A percentile compares a stretch with the other conserved stretches of the same genome.
These are phyloP conservation scores for Silene uniflora DNA, from an alignment of 148 eudicot species.

Conservation along the genomic window DNA sequence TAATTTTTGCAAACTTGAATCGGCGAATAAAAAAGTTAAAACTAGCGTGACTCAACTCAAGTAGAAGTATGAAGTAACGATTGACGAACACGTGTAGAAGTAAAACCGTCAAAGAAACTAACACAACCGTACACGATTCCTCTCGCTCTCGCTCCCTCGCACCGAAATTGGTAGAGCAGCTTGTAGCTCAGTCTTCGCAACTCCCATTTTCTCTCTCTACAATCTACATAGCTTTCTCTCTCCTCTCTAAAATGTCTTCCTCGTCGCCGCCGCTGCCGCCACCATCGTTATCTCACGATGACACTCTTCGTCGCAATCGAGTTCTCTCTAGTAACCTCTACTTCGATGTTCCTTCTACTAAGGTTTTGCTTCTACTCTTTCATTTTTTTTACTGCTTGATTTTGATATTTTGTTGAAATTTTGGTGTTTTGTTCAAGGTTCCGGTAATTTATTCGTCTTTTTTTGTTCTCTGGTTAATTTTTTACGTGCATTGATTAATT, in stretches of 20 bases:
- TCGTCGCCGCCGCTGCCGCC: neutral
- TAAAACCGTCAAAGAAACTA: neutral
- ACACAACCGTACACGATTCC: neutral
- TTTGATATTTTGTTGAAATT: too few species aligned
- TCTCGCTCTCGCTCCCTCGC: neutral
- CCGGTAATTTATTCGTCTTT: neutral
- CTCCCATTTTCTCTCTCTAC: constrained; percentile 9
- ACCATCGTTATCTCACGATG: constrained; percentile 19
- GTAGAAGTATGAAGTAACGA: too few species aligned
- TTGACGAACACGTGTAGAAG: neutral
- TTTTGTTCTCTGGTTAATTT: neutral
- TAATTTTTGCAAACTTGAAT: too few species aligned
- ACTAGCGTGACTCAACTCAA: too few species aligned
- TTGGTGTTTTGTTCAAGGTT: neutral
- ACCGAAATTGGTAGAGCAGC: neutral
- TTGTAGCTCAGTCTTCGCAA: neutral
- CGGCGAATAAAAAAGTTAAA: too few species aligned
- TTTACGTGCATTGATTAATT: neutral
- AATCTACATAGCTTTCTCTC: neutral
- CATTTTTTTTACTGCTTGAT: too few species aligned
- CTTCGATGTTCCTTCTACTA: constrained; percentile 62
- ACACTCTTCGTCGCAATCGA: constrained; percentile 52
- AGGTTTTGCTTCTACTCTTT: constrained; percentile 34
- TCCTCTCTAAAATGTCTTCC: constrained; percentile 27
- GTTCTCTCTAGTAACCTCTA: constrained; percentile 77